Conservation (phyloP, 179 eudicot genomes). For the Silene noctiflora region DNA sequence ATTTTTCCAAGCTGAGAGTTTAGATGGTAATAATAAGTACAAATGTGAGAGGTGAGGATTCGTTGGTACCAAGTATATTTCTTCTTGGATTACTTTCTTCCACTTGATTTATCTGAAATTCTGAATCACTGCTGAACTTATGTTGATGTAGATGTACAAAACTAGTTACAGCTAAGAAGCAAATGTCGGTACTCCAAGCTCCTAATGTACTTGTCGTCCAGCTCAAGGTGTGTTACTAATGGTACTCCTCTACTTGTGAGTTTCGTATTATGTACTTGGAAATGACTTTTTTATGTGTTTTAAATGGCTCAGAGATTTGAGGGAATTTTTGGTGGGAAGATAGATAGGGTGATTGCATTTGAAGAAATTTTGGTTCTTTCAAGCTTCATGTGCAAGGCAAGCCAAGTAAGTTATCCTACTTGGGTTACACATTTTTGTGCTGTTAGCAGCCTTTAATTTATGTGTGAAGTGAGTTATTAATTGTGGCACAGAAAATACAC, state of each 20-base stretch:
- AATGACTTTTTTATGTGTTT: constrained; percentile 19
- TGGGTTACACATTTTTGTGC: background rate
- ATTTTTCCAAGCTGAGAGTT: constrained; percentile 82
- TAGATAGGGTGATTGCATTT: constrained; percentile 76
- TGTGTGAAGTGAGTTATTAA: background rate
- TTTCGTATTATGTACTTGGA: constrained; percentile 6
- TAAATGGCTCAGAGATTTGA: constrained; percentile 69
- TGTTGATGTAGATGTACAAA: constrained; percentile 71
- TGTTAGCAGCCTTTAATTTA: background rate
- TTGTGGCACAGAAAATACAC: background rate
- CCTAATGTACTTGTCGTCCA: constrained; percentile 95
- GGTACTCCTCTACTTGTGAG: background rate
- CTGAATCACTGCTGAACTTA: constrained; percentile 13
- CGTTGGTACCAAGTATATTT: constrained; percentile 16
- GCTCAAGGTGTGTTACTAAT: constrained; percentile 61
- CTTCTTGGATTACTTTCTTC: background rate
- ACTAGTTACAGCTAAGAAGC: constrained; percentile 85
- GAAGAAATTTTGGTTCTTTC: constrained; percentile 84
- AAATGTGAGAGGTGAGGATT: constrained; percentile 67
- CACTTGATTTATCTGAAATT: background rate
- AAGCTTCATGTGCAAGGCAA: constrained; percentile 87
- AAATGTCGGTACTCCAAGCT: constrained; percentile 90
- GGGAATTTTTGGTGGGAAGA: constrained; percentile 83
- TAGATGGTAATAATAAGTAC: constrained; percentile 96
- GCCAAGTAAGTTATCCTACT: constrained; percentile 52